Evolutionary conservation across 2,329 filamentous ascomycete species (phyloP).

Genomic region (Pestalotiopsis sp.): DNA sequence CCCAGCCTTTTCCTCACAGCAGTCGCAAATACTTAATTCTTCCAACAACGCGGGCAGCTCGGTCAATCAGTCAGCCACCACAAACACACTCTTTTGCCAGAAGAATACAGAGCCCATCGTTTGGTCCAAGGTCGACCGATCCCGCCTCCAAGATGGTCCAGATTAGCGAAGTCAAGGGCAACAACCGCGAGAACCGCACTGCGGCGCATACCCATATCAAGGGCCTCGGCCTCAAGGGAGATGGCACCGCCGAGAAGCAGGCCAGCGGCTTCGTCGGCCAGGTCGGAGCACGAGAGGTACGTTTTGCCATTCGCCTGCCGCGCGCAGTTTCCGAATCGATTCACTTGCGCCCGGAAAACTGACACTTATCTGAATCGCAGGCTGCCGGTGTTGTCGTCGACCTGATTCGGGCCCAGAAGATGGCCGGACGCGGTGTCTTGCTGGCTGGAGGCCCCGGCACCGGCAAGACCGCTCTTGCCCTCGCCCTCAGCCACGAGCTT

Average conservation of each 20-base stretch:
- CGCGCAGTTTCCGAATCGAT: not conserved
- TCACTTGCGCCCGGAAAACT: not conserved
- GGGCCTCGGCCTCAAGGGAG: conserved; percentile 81
- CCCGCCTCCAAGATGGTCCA: conserved; percentile 68
- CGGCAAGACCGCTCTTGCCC: conserved; percentile 93
- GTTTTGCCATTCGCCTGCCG: conserved; percentile 19
- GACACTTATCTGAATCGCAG: conserved; percentile 42
- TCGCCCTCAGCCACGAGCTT: conserved; percentile 94
- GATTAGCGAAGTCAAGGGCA: conserved; percentile 93
- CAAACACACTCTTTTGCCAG: not conserved
- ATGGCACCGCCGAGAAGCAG: conserved; percentile 83
- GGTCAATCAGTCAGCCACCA: not conserved
- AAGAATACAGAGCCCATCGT: not conserved
- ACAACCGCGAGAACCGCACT: conserved; percentile 92
- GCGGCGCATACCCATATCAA: conserved; percentile 98
- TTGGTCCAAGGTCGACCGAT: not conserved
- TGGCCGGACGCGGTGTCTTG: conserved; percentile 92
- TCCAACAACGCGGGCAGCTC: not conserved
- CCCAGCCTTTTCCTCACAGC: conserved; percentile 1
- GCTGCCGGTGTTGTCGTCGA: conserved; percentile 96
- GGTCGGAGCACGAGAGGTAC: conserved; percentile 82
- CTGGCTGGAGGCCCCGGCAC: conserved; percentile 94
- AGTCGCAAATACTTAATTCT: not conserved
- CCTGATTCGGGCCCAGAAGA: conserved; percentile 93
- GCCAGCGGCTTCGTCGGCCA: conserved; percentile 90